Conservation (phyloP, 257 asterid genomes). For the Solanum chiquidenum region DNA sequence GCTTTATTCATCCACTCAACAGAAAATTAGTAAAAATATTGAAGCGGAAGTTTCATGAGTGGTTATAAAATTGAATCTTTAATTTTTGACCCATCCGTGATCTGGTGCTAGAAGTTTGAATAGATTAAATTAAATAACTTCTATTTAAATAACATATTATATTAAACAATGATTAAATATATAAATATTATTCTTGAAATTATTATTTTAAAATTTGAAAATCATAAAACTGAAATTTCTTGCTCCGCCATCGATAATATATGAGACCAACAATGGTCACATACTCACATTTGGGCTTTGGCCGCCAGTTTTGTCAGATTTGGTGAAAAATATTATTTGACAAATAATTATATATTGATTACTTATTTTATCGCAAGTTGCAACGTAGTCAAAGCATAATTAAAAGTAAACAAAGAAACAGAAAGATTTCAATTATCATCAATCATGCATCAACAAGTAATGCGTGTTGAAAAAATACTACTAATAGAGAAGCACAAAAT, state of each 20-base stretch:
- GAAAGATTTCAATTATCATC: neutral
- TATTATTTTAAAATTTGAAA: neutral
- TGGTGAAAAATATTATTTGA: neutral
- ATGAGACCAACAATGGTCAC: neutral
- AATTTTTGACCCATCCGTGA: neutral
- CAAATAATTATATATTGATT: neutral
- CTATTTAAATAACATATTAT: neutral
- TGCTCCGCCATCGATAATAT: neutral
- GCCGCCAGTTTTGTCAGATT: neutral
- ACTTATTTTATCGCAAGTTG: neutral
- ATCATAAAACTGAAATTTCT: neutral
- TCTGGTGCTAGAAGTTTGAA: neutral
- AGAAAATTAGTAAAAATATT: neutral
- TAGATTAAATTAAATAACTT: neutral
- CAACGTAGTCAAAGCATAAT: neutral
- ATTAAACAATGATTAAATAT: too few relatives aligned
- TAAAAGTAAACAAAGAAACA: neutral
- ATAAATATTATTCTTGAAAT: neutral
- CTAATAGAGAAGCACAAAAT: neutral
- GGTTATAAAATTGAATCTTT: neutral
- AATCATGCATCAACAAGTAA: neutral
- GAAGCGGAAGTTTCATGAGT: neutral
- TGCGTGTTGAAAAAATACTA: neutral
- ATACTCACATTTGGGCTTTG: neutral
- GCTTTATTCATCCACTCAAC: neutral